A percentile compares a stretch with the other conserved stretches of the same genome.
Evolutionary conservation across 805 yeast genomes (phyloP).

Genomic region (Metschnikowia gelsemii): DNA sequence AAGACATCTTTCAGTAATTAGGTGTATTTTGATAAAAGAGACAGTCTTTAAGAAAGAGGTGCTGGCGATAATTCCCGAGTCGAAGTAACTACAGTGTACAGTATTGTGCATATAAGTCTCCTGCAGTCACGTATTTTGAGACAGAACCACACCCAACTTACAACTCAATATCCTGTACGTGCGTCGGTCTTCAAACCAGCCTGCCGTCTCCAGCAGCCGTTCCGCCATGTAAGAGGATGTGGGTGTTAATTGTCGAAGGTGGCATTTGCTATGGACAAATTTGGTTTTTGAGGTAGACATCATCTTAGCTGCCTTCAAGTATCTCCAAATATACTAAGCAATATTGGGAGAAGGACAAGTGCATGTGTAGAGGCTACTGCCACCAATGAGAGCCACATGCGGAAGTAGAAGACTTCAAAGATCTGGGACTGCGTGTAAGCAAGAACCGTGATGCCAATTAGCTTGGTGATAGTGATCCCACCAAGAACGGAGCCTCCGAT

Average conservation of each 20-base stretch:
- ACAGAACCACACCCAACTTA: not conserved
- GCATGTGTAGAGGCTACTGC: slow-evolving; percentile 77
- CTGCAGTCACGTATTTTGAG: slow-evolving; percentile 12
- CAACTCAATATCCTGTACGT: slow-evolving; percentile 2
- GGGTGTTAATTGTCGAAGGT: too few relatives aligned
- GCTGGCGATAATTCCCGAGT: slow-evolving; percentile 8
- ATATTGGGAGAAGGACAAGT: slow-evolving; percentile 72
- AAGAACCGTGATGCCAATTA: slow-evolving; percentile 82
- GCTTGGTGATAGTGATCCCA: slow-evolving; percentile 86
- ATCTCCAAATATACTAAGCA: slow-evolving; percentile 58
- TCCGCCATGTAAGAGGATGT: too few relatives aligned
- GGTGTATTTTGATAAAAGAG: too few relatives aligned
- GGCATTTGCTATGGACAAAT: too few relatives aligned
- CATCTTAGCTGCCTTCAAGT: not conserved
- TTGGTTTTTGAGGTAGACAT: not conserved
- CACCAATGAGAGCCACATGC: slow-evolving; percentile 89
- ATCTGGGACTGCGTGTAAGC: slow-evolving; percentile 87
- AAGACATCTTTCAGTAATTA: slow-evolving; percentile 28
- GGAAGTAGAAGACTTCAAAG: slow-evolving; percentile 86
- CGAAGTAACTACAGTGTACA: slow-evolving; percentile 4
- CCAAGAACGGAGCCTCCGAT: slow-evolving; percentile 91
- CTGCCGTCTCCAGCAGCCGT: slow-evolving; percentile 4
- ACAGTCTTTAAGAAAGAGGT: slow-evolving; percentile 1
- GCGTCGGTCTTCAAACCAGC: not conserved
- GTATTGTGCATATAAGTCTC: slow-evolving; percentile 7